Conservation (phyloP, 2,329 filamentous ascomycete species). For the Ascochyta clinopodiicola region DNA sequence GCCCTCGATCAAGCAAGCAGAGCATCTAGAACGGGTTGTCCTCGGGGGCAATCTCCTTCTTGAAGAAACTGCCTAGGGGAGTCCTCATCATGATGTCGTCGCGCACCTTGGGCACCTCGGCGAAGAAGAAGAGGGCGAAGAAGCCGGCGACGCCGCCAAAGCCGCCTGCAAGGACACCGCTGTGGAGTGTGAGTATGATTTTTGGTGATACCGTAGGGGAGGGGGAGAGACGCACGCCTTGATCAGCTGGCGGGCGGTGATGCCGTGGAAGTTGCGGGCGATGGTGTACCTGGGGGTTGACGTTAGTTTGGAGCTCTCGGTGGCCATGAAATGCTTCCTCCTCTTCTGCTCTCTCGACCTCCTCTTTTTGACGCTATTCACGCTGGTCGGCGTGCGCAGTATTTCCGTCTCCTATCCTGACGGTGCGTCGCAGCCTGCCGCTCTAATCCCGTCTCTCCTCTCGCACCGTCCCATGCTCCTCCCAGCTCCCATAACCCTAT, state of each 20-base stretch:
- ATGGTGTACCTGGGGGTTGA: conserved; percentile 57
- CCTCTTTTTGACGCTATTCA: background rate
- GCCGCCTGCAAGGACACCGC: conserved; percentile 55
- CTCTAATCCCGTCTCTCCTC: conserved; percentile 1
- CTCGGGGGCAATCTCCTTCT: conserved; percentile 65
- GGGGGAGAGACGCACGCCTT: conserved; percentile 53
- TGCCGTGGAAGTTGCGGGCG: conserved; percentile 57
- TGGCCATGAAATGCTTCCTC: background rate
- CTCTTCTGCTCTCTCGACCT: background rate
- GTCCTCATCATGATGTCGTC: conserved; percentile 68
- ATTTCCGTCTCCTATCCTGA: background rate
- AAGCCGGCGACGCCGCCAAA: conserved; percentile 65
- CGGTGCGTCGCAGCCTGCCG: background rate
- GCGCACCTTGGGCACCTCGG: conserved; percentile 67
- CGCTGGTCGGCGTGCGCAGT: background rate
- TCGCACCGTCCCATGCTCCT: background rate
- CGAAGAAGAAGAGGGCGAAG: conserved; percentile 69
- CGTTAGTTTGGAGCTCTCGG: conserved; percentile 21
- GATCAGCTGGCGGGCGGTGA: conserved; percentile 51
- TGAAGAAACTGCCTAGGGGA: conserved; percentile 65
- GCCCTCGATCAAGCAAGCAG: background rate
- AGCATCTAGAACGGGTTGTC: conserved; percentile 64
- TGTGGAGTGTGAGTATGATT: conserved; percentile 23
- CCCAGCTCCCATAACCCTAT: background rate
- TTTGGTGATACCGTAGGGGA: background rate